Conservation (phyloP, 169 alveolate genomes). For the Cryptosporidium parvum region DNA sequence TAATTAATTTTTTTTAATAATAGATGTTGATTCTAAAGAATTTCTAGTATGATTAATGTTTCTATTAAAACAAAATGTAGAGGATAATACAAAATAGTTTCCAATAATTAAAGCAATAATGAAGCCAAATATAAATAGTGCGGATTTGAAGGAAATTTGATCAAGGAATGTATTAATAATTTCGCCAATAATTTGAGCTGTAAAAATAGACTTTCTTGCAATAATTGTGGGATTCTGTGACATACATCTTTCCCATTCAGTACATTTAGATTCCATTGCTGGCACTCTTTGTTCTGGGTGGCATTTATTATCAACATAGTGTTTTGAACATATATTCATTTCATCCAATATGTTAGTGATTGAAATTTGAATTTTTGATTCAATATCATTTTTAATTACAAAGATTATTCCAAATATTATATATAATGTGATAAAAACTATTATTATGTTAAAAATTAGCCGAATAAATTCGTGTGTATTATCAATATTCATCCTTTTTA, state of each 20-base stretch:
- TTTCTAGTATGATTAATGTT: neutral
- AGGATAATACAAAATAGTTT: slow-evolving; percentile 9
- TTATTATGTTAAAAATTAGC: slow-evolving; percentile 26
- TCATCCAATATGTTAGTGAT: slow-evolving; percentile 47
- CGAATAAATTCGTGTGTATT: slow-evolving; percentile 15
- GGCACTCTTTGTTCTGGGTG: slow-evolving; percentile 68
- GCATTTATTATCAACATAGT: slow-evolving; percentile 67
- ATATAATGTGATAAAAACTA: slow-evolving; percentile 24
- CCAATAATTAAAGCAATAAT: slow-evolving; percentile 61
- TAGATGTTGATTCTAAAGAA: neutral
- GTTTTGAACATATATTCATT: slow-evolving; percentile 65
- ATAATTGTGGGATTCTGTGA: slow-evolving; percentile 69
- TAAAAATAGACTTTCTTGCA: slow-evolving; percentile 66
- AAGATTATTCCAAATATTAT: slow-evolving; percentile 32
- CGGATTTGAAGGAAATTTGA: slow-evolving; percentile 70
- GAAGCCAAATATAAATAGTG: slow-evolving; percentile 55
- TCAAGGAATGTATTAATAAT: slow-evolving; percentile 62
- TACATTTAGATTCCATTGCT: slow-evolving; percentile 68
- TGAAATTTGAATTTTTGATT: slow-evolving; percentile 68
- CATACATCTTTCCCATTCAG: slow-evolving; percentile 74
- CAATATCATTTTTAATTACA: slow-evolving; percentile 65
- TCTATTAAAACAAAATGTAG: neutral
- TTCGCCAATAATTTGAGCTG: slow-evolving; percentile 73
- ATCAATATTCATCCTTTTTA: neutral
- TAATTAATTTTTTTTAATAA: neutral